Evolutionary conservation across 2,329 filamentous ascomycete genomes (phyloP).

Genomic region (Neofusicoccum cordaticola): DNA sequence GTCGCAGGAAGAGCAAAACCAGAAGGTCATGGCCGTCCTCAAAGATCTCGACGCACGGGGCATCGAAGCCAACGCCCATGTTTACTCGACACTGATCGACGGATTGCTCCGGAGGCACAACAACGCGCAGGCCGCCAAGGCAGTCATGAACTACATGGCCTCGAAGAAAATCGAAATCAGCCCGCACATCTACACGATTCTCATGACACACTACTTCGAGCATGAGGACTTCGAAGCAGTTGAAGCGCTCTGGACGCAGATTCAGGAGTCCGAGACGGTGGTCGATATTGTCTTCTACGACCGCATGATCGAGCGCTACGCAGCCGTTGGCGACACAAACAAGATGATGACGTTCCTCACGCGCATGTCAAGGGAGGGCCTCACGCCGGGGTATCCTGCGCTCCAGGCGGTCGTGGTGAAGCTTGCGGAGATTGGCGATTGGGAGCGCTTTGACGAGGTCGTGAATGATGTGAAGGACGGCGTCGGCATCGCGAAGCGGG

Average conservation of each 20-base stretch:
- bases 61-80: not conserved
- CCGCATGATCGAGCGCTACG: constrained; percentile 66
- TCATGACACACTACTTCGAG: constrained; percentile 66
- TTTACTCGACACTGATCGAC: constrained; percentile 70
- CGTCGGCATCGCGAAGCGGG: not conserved
- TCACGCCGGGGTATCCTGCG: constrained; percentile 42
- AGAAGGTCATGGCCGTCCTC: constrained; percentile 19
- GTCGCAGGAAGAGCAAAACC: constrained; percentile 49
- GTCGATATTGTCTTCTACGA: constrained; percentile 65
- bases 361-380: constrained; percentile 38
- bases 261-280: constrained; percentile 32
- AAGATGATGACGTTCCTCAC: constrained; percentile 44
- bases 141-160: constrained; percentile 63
- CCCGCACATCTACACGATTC: constrained; percentile 70
- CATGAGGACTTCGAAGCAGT: constrained; percentile 60
- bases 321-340: constrained; percentile 50
- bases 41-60: not conserved
- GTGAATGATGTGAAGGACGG: not conserved
- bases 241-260: constrained; percentile 55
- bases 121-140: constrained; percentile 53
- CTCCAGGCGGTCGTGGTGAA: constrained; percentile 38
- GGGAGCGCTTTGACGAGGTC: constrained; percentile 3
- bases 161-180: constrained; percentile 52
- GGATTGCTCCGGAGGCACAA: constrained; percentile 52
- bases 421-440: constrained; percentile 36